Evolutionary conservation across 177 flowering plant species (phyloP).

Genomic region (Vitis hybrid): DNA sequence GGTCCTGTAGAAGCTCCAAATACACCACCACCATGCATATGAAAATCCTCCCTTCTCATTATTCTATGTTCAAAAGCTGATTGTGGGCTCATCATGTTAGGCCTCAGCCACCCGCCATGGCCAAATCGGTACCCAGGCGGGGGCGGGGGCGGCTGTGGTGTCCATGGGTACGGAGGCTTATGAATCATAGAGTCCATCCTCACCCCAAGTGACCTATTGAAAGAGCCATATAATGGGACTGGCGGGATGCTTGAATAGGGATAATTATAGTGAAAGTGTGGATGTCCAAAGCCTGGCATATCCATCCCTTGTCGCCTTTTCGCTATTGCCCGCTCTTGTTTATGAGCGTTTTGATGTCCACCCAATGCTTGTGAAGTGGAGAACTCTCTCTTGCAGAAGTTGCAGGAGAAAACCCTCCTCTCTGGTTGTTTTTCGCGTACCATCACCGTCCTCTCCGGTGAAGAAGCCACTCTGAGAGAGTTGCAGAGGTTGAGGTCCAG

Average conservation of each 20-base stretch:
- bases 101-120: constrained; percentile 8
- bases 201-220: constrained; percentile 18
- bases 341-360: constrained; percentile 38
- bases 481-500: constrained; percentile 12
- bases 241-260: constrained; percentile 19
- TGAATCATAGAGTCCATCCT: constrained; percentile 24
- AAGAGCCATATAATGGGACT: constrained; percentile 19
- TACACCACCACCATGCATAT: background rate
- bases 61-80: background rate
- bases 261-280: constrained; percentile 3
- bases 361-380: constrained; percentile 32
- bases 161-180: constrained; percentile 21
- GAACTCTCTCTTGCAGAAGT: constrained; percentile 30
- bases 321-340: constrained; percentile 28
- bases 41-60: constrained; percentile 1
- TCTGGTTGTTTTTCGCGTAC: background rate
- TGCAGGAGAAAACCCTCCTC: constrained; percentile 28
- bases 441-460: background rate
- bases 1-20: background rate
- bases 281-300: constrained; percentile 4
- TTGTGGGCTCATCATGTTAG: background rate
- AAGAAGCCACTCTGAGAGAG: background rate
- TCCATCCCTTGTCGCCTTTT: constrained; percentile 26
- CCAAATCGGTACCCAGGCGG: background rate
- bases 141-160: background rate